Conservation (phyloP, 225 moss, liverwort and hornwort species). For the Pleurozium schreberi region DNA sequence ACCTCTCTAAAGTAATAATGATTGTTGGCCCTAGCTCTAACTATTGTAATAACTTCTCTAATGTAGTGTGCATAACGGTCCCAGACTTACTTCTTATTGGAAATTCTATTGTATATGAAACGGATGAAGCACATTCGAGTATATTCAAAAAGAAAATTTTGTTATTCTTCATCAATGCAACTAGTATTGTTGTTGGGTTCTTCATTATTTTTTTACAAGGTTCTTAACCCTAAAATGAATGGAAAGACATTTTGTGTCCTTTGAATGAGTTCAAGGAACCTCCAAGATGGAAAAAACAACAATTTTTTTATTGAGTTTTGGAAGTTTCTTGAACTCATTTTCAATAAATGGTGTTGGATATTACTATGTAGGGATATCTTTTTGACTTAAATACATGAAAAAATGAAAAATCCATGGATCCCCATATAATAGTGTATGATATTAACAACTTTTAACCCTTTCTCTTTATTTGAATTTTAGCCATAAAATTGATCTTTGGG, state of each 20-base stretch:
- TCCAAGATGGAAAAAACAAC: not conserved
- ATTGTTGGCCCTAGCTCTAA: not conserved
- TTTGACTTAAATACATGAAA: not conserved
- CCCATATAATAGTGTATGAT: no score
- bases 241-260: not conserved
- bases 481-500: not conserved
- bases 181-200: not conserved
- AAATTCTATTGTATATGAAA: not conserved
- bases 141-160: not conserved
- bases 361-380: not conserved
- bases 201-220: not conserved
- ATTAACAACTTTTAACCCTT: not conserved
- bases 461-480: not conserved
- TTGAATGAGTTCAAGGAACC: not conserved
- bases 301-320: not conserved
- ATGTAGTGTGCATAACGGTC: no score
- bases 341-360: not conserved
- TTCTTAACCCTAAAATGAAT: not conserved
- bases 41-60: not conserved
- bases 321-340: not conserved
- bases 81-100: no score
- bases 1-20: no score
- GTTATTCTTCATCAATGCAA: not conserved
- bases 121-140: not conserved
- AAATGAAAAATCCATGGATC: not conserved